Percentiles rank a stretch among this genome's conserved stretches.
Conservation (phyloP, 192 early-diverging fungal genomes). For the Coemansia sp. region DNA sequence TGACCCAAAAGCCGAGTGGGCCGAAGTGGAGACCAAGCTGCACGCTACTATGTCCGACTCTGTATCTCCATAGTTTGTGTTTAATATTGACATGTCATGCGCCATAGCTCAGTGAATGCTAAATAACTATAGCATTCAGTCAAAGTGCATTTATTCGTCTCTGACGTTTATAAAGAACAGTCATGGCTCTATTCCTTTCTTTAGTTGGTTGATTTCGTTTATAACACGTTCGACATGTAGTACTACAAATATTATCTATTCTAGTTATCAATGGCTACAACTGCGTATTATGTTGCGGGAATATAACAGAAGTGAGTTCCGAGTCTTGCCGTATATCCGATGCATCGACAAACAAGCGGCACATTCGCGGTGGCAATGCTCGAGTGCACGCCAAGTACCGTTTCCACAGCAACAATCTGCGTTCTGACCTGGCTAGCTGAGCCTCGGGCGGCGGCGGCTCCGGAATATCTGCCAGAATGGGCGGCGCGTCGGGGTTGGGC, state of each 20-base stretch:
- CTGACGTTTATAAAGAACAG: too few species aligned
- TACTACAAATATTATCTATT: not conserved
- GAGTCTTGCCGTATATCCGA: conserved; percentile 40
- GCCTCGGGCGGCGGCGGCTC: conserved; percentile 50
- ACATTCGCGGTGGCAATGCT: conserved; percentile 30
- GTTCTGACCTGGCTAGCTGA: conserved; percentile 36
- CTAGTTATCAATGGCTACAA: not conserved
- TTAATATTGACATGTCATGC: too few species aligned
- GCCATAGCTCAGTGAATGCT: too few species aligned
- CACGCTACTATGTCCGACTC: conserved; percentile 9
- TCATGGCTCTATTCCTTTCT: too few species aligned
- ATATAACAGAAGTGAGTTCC: conserved; percentile 18
- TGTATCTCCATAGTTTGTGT: too few species aligned
- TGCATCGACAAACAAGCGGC: conserved; percentile 51
- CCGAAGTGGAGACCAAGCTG: conserved; percentile 81
- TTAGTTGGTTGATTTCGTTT: too few species aligned
- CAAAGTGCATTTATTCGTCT: too few species aligned
- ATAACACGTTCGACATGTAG: not conserved
- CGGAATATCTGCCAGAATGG: conserved; percentile 26
- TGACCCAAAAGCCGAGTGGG: conserved; percentile 80
- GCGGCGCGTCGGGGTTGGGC: conserved; percentile 2
- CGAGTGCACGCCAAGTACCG: conserved; percentile 26
- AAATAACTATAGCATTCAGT: too few species aligned
- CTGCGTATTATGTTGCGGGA: conserved; percentile 21
- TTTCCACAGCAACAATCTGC: conserved; percentile 45